phyloP scores from a whole-genome alignment of 345 rosid genomes.

The Salix exigua region DNA sequence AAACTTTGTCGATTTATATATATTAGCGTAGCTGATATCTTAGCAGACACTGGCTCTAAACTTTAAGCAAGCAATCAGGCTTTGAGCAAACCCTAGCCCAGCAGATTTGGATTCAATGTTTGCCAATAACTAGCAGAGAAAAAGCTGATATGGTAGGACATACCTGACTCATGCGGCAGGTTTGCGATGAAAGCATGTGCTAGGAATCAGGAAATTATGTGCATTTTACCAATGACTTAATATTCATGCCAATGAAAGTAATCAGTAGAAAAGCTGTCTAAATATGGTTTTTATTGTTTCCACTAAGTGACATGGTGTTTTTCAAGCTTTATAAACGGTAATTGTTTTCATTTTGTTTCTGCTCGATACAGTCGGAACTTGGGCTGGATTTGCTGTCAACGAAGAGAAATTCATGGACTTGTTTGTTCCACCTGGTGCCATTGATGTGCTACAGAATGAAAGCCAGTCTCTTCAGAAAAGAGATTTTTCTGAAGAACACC shows the following conservation, averaged over 20 bases:
- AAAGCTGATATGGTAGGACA: background rate
- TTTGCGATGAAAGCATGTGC: background rate
- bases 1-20: background rate
- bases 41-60: background rate
- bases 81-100: background rate
- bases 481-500: too few relatives aligned
- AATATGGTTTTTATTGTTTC: background rate
- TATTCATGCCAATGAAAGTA: background rate
- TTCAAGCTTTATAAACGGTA: background rate
- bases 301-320: background rate
- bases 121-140: background rate
- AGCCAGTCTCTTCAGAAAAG: slow-evolving; percentile 62
- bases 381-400: slow-evolving; percentile 87
- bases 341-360: background rate
- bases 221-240: background rate
- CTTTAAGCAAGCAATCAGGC: background rate
- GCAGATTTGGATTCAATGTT: background rate
- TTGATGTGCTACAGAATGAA: slow-evolving; percentile 67
- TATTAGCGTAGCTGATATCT: background rate
- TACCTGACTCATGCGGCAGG: background rate
- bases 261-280: background rate
- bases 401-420: too few relatives aligned
- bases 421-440: slow-evolving; percentile 90
- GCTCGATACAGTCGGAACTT: slow-evolving; percentile 55
- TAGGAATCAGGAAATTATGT: background rate